Evolutionary conservation across 2,329 filamentous ascomycete genomes (phyloP).

Genomic region (Botrytis tulipae): DNA sequence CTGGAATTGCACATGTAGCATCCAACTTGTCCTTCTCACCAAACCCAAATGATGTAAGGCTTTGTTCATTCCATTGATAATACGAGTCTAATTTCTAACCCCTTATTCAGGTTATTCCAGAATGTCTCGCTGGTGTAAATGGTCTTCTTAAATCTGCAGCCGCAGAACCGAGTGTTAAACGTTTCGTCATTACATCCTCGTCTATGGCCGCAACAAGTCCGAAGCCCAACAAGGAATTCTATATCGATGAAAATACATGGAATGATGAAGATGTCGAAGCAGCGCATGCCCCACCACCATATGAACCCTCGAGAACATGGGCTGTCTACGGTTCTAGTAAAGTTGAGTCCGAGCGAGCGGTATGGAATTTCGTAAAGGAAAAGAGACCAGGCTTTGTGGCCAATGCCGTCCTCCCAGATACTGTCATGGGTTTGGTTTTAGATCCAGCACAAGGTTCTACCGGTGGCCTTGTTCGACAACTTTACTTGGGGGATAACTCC

Average conservation of each 20-base stretch:
- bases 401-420: slow-evolving; percentile 33
- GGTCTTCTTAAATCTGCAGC: slow-evolving; percentile 41
- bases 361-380: slow-evolving; percentile 43
- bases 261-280: slow-evolving; percentile 38
- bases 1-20: slow-evolving; percentile 43
- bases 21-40: slow-evolving; percentile 39
- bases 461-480: slow-evolving; percentile 22
- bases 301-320: slow-evolving; percentile 24
- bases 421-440: slow-evolving; percentile 26
- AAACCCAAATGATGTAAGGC: slow-evolving; percentile 41
- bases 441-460: slow-evolving; percentile 28
- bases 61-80: background rate
- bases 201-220: slow-evolving; percentile 30
- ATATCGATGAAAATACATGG: slow-evolving; percentile 38
- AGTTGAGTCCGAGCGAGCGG: slow-evolving; percentile 39
- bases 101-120: slow-evolving; percentile 35
- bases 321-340: slow-evolving; percentile 44
- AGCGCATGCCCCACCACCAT: slow-evolving; percentile 43
- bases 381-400: slow-evolving; percentile 35
- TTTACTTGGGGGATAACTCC: slow-evolving; percentile 32
- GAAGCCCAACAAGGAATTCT: slow-evolving; percentile 27
- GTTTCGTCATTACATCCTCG: slow-evolving; percentile 44
- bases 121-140: slow-evolving; percentile 35
- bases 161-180: slow-evolving; percentile 39
- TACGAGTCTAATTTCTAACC: background rate